A percentile compares a stretch with the other conserved stretches of the same genome.
phyloP scores from a whole-genome alignment of 1,139 yeast species.

The Suhomyces ambrosiae region DNA sequence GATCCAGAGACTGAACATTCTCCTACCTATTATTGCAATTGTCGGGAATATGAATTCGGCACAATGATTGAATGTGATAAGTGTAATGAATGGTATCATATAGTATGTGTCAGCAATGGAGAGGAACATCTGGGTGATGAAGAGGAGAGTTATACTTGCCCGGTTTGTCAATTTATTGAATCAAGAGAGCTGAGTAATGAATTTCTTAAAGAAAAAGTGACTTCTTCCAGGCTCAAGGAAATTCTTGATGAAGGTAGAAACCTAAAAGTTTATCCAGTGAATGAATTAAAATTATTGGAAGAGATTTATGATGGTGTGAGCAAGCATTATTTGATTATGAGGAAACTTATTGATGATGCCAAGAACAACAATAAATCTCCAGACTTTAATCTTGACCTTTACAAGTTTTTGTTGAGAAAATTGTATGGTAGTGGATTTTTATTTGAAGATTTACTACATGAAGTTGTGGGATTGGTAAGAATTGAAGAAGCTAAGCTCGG shows the following conservation, averaged over 20 bases:
- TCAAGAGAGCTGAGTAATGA: constrained; percentile 21
- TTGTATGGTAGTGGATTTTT: constrained; percentile 38
- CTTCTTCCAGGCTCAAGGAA: constrained; percentile 21
- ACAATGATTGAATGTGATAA: constrained; percentile 78
- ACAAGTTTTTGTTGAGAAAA: constrained; percentile 34
- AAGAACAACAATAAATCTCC: constrained; percentile 13
- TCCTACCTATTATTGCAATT: constrained; percentile 57
- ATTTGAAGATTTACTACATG: constrained; percentile 27
- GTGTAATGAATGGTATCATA: constrained; percentile 84
- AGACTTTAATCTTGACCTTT: constrained; percentile 26
- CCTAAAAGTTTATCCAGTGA: constrained; percentile 41
- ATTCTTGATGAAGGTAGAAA: constrained; percentile 32
- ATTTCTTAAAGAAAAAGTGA: constrained; percentile 24
- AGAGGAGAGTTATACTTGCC: constrained; percentile 59
- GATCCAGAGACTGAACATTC: constrained; percentile 19
- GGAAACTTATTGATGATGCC: constrained; percentile 18
- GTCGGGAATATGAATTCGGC: constrained; percentile 70
- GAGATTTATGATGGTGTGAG: constrained; percentile 28
- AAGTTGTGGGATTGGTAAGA: constrained; percentile 24
- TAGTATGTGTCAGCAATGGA: constrained; percentile 56
- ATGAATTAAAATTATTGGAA: constrained; percentile 35
- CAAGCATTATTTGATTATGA: constrained; percentile 14
- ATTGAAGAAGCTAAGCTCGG: constrained; percentile 5
- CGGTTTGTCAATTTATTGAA: constrained; percentile 53
- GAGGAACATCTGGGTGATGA: constrained; percentile 30